A percentile compares a stretch with the other conserved stretches of the same genome.
Conservation (phyloP, 108 stramenopile species). For the Discostella stelligeroides region DNA sequence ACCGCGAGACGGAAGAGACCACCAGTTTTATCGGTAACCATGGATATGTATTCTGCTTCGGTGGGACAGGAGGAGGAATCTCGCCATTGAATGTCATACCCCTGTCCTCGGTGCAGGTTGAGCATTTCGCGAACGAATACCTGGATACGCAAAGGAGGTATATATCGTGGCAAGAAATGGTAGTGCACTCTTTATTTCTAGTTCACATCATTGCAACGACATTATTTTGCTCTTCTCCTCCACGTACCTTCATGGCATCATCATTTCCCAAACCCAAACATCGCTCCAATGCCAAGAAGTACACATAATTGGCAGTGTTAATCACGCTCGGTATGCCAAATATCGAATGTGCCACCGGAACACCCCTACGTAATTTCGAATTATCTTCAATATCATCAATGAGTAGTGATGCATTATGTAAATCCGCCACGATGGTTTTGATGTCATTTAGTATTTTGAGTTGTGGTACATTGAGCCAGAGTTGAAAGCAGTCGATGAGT, state of each 20-base stretch:
- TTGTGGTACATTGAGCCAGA: slow-evolving; percentile 71
- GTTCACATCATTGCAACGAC: neutral
- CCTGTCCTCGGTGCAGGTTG: slow-evolving; percentile 94
- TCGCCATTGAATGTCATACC: slow-evolving; percentile 89
- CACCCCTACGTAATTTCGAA: slow-evolving; percentile 86
- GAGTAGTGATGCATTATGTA: slow-evolving; percentile 94
- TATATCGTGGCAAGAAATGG: too few species aligned
- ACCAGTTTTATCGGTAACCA: slow-evolving; percentile 90
- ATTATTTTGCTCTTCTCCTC: neutral
- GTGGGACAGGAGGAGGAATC: slow-evolving; percentile 84
- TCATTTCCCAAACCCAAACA: slow-evolving; percentile 69
- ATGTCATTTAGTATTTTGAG: slow-evolving; percentile 40
- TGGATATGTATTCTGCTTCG: slow-evolving; percentile 33
- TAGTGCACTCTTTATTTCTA: too few species aligned
- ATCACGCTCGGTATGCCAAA: slow-evolving; percentile 92
- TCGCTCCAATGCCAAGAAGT: slow-evolving; percentile 90
- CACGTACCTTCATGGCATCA: slow-evolving; percentile 61
- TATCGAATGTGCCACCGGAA: slow-evolving; percentile 93
- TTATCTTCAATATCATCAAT: slow-evolving; percentile 98
- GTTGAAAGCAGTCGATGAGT: slow-evolving; percentile 85
- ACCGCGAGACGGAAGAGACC: slow-evolving; percentile 96
- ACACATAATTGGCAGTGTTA: slow-evolving; percentile 97
- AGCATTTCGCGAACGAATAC: slow-evolving; percentile 90
- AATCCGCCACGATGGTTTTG: slow-evolving; percentile 77
- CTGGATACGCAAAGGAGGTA: slow-evolving; percentile 10